phyloP scores from a whole-genome alignment of 805 yeast species.

The Kregervanrija delftensis region DNA sequence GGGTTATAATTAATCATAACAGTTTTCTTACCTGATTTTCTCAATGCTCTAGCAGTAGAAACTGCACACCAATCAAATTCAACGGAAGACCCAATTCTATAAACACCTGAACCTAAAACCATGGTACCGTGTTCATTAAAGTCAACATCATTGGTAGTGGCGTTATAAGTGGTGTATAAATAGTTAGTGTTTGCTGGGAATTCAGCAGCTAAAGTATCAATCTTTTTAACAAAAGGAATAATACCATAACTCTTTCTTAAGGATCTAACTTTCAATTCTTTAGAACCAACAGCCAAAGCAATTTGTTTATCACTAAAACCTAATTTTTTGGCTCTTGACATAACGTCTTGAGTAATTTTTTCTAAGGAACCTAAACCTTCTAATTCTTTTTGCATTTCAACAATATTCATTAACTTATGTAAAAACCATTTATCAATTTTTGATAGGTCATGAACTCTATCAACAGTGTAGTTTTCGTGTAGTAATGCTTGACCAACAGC shows the following conservation, averaged over 20 bases:
- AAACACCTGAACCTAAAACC: constrained; percentile 98
- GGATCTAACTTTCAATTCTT: constrained; percentile 77
- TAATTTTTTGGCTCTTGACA: constrained; percentile 78
- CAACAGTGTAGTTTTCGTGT: constrained; percentile 87
- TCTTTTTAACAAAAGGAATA: constrained; percentile 90
- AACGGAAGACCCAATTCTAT: constrained; percentile 96
- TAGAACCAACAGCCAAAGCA: constrained; percentile 62
- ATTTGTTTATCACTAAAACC: constrained; percentile 97
- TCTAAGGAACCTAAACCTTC: constrained; percentile 55
- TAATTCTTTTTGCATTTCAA: constrained; percentile 76
- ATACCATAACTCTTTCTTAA: constrained; percentile 76
- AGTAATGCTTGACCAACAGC: constrained; percentile 97
- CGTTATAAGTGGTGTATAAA: constrained; percentile 93
- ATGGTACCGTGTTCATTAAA: constrained; percentile 88
- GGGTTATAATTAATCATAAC: constrained; percentile 98
- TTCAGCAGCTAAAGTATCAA: constrained; percentile 96
- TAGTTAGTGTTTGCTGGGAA: constrained; percentile 97
- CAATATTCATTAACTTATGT: constrained; percentile 88
- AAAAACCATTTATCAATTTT: constrained; percentile 96
- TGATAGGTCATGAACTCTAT: constrained; percentile 82
- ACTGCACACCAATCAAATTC: constrained; percentile 99
- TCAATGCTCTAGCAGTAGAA: constrained; percentile 87
- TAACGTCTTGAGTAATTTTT: constrained; percentile 58
- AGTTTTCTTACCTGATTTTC: constrained; percentile 82
- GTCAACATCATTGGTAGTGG: constrained; percentile 72